Base-by-base conservation (phyloP, 305 asterid genomes). In the Fraxinus ornus region DNA sequence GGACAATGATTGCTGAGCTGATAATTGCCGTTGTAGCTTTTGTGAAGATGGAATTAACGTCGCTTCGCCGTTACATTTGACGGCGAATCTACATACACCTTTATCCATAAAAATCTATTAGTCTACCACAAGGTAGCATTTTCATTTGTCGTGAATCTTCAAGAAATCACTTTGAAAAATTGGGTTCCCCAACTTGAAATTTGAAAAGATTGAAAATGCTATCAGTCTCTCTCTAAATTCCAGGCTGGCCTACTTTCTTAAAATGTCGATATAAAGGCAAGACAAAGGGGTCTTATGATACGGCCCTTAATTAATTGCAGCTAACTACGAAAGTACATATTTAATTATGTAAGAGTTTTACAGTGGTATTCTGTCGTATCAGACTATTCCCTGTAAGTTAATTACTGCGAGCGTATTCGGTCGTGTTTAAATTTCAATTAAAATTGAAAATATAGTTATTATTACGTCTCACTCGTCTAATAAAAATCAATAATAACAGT, bases 1-100 rank as follows among this genome's bases (percentile, higher is more conserved):
- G 91, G 89, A 85, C 91, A 88, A 88, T 88, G 88, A 88, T 88
- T 88, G 91, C 47, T 35, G 79, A 86, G 74, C 73, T 86, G 84
- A 86, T 86, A 82, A 86, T 79, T 84, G 87, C 84, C 84, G 83
- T 84, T 85, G 75, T 82, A 88, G 78, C 64, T 52, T 62, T 77
- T 75, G 62, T 66, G 39, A 75, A 41, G 47, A 39, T 44, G 62
- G 84, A 79, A 71, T 82, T 84, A 82, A 66, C 85, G 85, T 80
- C 83, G 87, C 9, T 35, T 87, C 85, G 78, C 84, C 88, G 90
- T 85, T 85, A 87, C 57, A 87, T 64, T 85, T 85, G 87, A 87
- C 90, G 88, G 88, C 85, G 87, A 75, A 85, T 81, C 37, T 68
- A 68, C 75, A 12, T 26, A 12, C 74, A 26, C 3, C 35, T 26